phyloP scores from a whole-genome alignment of 225 moss, liverwort and hornwort species.

The Asterella californica region DNA sequence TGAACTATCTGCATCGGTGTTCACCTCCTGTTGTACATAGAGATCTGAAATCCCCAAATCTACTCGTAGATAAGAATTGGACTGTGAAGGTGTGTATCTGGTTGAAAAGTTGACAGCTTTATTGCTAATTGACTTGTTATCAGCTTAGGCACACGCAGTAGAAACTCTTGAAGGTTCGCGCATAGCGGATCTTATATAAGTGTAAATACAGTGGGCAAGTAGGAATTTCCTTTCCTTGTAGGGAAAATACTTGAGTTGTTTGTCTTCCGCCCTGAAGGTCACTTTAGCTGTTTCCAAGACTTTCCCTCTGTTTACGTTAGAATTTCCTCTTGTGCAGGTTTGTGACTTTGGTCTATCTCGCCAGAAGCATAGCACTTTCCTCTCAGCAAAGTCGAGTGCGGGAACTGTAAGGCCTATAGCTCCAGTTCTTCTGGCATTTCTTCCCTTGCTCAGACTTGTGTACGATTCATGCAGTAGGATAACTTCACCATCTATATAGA shows the following conservation, averaged over 20 bases:
- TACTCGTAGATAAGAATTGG: constrained; percentile 99
- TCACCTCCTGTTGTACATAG: constrained; percentile 92
- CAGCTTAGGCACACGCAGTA: too few species aligned
- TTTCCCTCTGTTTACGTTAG: background rate
- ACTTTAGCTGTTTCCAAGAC: background rate
- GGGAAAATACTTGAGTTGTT: background rate
- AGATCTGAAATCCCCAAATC: constrained; percentile 92
- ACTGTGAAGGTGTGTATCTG: constrained; percentile 73
- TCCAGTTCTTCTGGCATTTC: too few species aligned
- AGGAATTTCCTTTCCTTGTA: background rate
- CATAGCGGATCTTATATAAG: too few species aligned
- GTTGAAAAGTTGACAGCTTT: background rate
- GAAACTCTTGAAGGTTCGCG: too few species aligned
- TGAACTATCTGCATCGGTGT: constrained; percentile 98
- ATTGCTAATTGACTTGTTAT: background rate
- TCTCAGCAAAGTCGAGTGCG: constrained; percentile 90
- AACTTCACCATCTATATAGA: too few species aligned
- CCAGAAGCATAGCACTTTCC: constrained; percentile 83
- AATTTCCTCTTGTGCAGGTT: constrained; percentile 47
- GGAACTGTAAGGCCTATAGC: constrained; percentile 61
- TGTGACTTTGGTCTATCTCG: constrained; percentile 92
- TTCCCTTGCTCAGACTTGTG: too few species aligned
- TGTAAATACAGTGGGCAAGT: background rate
- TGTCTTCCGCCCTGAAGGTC: background rate
- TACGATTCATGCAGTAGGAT: too few species aligned